Base-by-base conservation (phyloP, 2,329 filamentous ascomycete species). In the Fusarium sp. region DNA sequence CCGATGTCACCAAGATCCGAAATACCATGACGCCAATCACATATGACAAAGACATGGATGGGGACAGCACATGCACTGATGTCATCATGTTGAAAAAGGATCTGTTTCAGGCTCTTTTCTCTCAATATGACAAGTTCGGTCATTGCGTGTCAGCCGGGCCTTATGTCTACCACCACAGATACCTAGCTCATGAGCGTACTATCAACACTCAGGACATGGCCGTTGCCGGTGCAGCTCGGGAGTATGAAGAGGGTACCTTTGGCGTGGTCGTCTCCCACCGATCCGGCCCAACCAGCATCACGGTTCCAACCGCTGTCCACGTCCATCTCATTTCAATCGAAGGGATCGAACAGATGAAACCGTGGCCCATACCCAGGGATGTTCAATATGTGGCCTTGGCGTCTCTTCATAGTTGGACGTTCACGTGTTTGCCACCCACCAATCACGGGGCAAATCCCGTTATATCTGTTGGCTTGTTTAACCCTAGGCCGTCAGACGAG, bases 331-430 rank as follows among this genome's bases (percentile, higher is more conserved):
- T 58, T 8, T 50, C 43, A 6, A 13, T 58, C 11, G 23, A 48
- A 12, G 34, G 44, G 12, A 11, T 40, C 8, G 36, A 50, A 8
- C 12, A n/a, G 6, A 31, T 41, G 18, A 13, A 8, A 4, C 39
- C 39, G 39, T 4, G 40, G 7, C 13, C 23, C 15, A 27, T 28
- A 4, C 4, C 6, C 4, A 23, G 23, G 5, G 23, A 23, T 23
- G 15, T 8, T 5, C 11, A 23, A 8, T 31, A 23, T 30, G 44
- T 41, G 4, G 18, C n/a, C 3, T 11, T 58, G 43, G 18, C 34
- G 9, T 40, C 31, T 13, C 23, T 58, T 6, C 27, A 48, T 28
- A 58, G 54, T 36, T 58, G 54, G 54, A 18, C 43, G 6, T 58
- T 50, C 15, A 50, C 16, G 3, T 8, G 12, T 15, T 13, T 58